Percentiles rank a stretch among this genome's conserved stretches.
These are phyloP conservation scores for Rosa lucieae DNA, from an alignment of 306 rosid species.

Conservation along the genomic window DNA sequence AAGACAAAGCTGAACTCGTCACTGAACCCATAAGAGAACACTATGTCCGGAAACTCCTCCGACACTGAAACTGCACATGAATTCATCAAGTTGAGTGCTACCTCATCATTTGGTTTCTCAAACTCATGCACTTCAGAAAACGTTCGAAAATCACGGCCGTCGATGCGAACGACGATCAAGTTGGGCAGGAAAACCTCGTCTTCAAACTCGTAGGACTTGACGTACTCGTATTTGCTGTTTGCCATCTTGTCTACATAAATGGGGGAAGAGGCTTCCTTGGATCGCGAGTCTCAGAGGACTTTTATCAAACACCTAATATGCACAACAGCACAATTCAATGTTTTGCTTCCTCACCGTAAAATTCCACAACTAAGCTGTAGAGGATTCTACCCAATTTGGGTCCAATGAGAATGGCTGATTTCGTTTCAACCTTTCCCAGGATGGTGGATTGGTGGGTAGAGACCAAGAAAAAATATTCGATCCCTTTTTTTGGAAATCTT, in stretches of 20 bases:
- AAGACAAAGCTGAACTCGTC: slow-evolving; percentile 75
- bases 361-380: neutral
- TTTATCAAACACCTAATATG: neutral
- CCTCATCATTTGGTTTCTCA: slow-evolving; percentile 60
- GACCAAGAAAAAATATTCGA: neutral
- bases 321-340: neutral
- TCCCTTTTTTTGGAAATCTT: too few species aligned
- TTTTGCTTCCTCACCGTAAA: neutral
- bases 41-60: slow-evolving; percentile 61
- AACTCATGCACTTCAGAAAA: slow-evolving; percentile 53
- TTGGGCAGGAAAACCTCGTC: slow-evolving; percentile 71
- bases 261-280: neutral
- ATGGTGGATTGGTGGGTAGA: neutral
- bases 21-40: slow-evolving; percentile 70
- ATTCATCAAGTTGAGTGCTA: slow-evolving; percentile 68
- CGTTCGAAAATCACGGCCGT: slow-evolving; percentile 43
- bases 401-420: neutral
- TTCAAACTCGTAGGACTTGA: slow-evolving; percentile 65
- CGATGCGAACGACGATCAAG: slow-evolving; percentile 55
- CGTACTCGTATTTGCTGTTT: slow-evolving; percentile 80
- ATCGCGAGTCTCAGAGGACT: neutral
- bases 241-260: slow-evolving; percentile 43
- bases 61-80: slow-evolving; percentile 58
- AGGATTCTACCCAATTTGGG: neutral
- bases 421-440: neutral